Evolutionary conservation across 2,329 filamentous ascomycete genomes (phyloP), one percentile per base, ranked within the genome.

Genomic region (Scedosporium dehoogii): DNA sequence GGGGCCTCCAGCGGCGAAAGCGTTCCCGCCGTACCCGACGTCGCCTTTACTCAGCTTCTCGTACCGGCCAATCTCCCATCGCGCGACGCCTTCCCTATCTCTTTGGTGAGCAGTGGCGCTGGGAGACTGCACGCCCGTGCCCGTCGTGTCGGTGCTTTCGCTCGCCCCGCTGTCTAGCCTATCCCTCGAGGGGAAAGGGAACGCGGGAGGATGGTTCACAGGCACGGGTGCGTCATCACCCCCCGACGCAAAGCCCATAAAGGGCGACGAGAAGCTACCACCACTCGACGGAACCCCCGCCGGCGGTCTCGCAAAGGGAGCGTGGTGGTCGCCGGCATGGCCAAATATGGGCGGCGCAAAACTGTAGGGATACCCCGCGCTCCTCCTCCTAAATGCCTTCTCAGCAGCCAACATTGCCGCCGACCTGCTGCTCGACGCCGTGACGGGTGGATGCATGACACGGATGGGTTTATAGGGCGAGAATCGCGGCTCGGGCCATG

Each of bases 401-500:
- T 89, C 87, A 27, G 78, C 78, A n/a, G 79, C 79, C 2, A 85
- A 72, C 65, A 75, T 81, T 23, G 82, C 77, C 41, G 75, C 79
- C 2, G 78, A 73, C 51, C 51, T 55, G 0, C 78, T 75, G 58
- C 73, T 75, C 4, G 72, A 70, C 1, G 67, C 68, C 3, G 71
- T 71, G 2, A 70, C 68, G 0, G 76, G 71, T 53, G 70, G 71
- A 21, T 76, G 74, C 79, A 82, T 82, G 38, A 79, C 76, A 6
- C 82, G 76, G 44, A 80, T 75, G 3, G 89, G 84, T 71, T 92
- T 96, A 76, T 96, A 97, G 1, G 87, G 81, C 62, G 87, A 90
- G 71, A 91, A 99, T 21, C 87, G 85, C 21, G 94, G 94, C 68
- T 97, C 92, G 0, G 93, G 93, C 64, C 90, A 82, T 44, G 94